These are phyloP conservation scores for Fusarium nanum DNA, from an alignment of 2,329 filamentous ascomycete genomes.

Conservation along the genomic window DNA sequence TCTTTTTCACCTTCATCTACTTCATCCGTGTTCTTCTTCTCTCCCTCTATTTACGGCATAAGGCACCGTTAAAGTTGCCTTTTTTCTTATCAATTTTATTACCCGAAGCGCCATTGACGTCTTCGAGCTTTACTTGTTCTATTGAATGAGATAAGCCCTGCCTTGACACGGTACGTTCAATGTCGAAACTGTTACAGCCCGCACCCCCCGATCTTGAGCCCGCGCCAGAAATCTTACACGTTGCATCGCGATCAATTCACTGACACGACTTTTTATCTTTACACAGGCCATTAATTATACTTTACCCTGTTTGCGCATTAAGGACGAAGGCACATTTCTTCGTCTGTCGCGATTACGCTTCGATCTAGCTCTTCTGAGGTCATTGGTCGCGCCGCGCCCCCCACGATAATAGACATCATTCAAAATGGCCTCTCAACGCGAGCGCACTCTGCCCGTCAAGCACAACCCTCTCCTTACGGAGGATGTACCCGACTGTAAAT, in stretches of 20 bases:
- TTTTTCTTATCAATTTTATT: conserved; percentile 17
- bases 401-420: conserved; percentile 49
- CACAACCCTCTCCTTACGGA: conserved; percentile 75
- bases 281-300: conserved; percentile 20
- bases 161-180: conserved; percentile 45
- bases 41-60: conserved; percentile 33
- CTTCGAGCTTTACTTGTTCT: conserved; percentile 18
- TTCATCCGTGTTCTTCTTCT: conserved; percentile 33
- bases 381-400: conserved; percentile 42
- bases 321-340: neutral
- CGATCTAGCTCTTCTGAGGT: conserved; percentile 30
- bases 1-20: conserved; percentile 43
- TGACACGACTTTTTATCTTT: conserved; percentile 30
- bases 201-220: conserved; percentile 31
- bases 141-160: conserved; percentile 42
- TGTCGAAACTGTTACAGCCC: conserved; percentile 24
- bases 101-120: conserved; percentile 30
- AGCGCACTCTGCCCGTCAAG: conserved; percentile 66
- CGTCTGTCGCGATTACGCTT: conserved; percentile 30
- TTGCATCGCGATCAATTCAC: conserved; percentile 27
- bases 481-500: conserved; percentile 71
- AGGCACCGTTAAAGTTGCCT: conserved; percentile 26
- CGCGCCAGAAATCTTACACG: conserved; percentile 15
- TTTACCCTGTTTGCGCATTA: conserved; percentile 33
- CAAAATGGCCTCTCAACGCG: conserved; percentile 53